These are phyloP conservation scores for Fusarium temperatum DNA, from an alignment of 2,329 filamentous ascomycete species.

Conservation along the genomic window DNA sequence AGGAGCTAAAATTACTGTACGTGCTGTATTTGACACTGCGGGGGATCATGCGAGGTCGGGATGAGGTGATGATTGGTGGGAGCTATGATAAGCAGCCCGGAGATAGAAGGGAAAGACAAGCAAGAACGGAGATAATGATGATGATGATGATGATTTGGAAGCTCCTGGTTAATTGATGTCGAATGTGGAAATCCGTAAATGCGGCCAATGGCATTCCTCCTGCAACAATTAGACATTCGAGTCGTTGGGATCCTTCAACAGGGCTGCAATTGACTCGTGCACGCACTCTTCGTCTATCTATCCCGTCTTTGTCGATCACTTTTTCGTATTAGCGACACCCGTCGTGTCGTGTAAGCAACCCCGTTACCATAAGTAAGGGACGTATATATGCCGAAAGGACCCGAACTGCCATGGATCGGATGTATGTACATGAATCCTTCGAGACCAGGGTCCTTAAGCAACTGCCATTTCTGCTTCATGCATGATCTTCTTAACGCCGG, in stretches of 20 bases:
- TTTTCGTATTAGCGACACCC: neutral
- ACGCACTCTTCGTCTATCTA: neutral
- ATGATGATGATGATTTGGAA: neutral
- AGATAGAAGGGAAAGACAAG: neutral
- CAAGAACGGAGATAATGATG: neutral
- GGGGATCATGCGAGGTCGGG: neutral
- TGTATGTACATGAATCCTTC: neutral
- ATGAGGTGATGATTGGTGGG: constrained; percentile 11
- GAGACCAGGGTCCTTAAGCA: neutral
- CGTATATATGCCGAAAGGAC: constrained; percentile 3
- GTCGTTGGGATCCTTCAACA: neutral
- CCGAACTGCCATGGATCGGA: neutral
- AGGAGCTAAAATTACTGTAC: neutral
- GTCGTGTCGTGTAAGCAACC: neutral
- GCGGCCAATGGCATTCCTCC: neutral
- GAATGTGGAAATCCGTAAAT: neutral
- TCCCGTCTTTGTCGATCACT: neutral
- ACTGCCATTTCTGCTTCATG: neutral
- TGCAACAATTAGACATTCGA: neutral
- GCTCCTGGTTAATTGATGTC: neutral
- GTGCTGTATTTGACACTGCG: neutral
- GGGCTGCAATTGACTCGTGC: neutral
- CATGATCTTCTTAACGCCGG: neutral
- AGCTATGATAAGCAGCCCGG: neutral
- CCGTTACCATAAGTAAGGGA: neutral